Evolutionary conservation across 202 grass and related monocot species (phyloP).

Genomic region (Panicum hallii): DNA sequence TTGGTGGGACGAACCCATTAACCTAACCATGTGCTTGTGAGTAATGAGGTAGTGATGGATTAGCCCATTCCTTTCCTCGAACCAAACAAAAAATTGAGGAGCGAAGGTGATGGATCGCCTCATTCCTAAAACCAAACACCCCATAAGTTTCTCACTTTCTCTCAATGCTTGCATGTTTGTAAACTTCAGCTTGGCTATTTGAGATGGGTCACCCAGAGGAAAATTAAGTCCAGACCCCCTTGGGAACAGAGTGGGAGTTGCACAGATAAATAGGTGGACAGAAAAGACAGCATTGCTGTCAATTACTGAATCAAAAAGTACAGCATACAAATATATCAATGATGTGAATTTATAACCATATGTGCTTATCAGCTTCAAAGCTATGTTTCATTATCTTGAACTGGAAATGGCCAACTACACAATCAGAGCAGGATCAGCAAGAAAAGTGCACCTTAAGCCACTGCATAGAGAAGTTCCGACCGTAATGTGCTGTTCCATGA

Average conservation of each 20-base stretch:
- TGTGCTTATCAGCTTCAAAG: conserved; percentile 6
- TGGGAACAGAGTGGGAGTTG: no score
- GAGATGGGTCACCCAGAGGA: neutral
- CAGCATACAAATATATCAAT: neutral
- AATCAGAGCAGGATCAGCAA: conserved; percentile 30
- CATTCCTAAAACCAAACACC: neutral
- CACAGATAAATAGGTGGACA: neutral
- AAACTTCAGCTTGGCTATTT: conserved; percentile 2
- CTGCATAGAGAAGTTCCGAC: conserved; percentile 95
- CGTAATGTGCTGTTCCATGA: conserved; percentile 95
- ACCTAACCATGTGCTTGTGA: neutral
- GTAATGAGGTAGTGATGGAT: neutral
- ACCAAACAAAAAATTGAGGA: neutral
- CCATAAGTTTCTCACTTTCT: neutral
- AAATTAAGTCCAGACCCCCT: no score
- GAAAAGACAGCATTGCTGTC: neutral
- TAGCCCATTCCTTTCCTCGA: neutral
- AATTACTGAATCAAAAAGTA: neutral
- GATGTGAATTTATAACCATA: no score
- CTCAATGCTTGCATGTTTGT: neutral
- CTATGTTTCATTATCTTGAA: conserved; percentile 28
- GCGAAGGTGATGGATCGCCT: neutral
- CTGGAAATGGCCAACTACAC: conserved; percentile 24
- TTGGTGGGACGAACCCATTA: neutral
- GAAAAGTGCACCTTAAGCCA: conserved; percentile 89